These are phyloP conservation scores for Phytophthora tubulina DNA, from an alignment of 352 stramenopile genomes.

Conservation along the genomic window DNA sequence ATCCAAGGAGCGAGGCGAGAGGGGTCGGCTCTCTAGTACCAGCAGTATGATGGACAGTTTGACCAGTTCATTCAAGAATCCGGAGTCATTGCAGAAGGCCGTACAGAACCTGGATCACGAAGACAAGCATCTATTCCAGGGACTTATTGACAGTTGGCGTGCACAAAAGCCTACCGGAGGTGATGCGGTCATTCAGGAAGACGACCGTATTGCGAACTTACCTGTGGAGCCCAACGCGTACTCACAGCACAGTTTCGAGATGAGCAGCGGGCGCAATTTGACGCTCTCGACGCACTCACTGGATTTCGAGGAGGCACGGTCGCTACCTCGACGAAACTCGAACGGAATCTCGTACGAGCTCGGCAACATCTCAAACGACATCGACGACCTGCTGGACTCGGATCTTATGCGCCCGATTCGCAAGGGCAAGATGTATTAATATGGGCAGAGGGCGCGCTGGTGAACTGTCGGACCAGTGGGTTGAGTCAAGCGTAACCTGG, in stretches of 20 bases:
- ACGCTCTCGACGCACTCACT: conserved; percentile 54
- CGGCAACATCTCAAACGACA: conserved; percentile 53
- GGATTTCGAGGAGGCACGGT: conserved; percentile 44
- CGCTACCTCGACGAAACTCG: conserved; percentile 41
- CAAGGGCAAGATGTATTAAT: conserved; percentile 68
- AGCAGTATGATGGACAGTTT: conserved; percentile 55
- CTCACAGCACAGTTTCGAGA: conserved; percentile 42
- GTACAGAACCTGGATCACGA: conserved; percentile 66
- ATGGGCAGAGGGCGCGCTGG: conserved; percentile 8
- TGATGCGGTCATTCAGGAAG: conserved; percentile 29
- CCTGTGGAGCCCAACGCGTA: conserved; percentile 56
- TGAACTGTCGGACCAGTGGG: conserved; percentile 3
- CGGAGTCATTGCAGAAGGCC: conserved; percentile 63
- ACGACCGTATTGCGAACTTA: conserved; percentile 45
- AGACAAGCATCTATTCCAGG: conserved; percentile 78
- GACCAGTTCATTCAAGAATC: conserved; percentile 65
- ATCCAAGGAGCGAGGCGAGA: conserved; percentile 49
- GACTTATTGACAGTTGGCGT: conserved; percentile 66
- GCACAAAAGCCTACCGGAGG: conserved; percentile 31
- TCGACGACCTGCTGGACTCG: conserved; percentile 60
- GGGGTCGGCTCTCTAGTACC: conserved; percentile 27
- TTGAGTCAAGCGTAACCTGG: conserved; percentile 14
- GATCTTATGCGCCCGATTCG: conserved; percentile 74
- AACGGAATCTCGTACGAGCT: conserved; percentile 53
- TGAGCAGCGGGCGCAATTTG: conserved; percentile 48